Evolutionary conservation across 495 filamentous ascomycete genomes (phyloP).

Genomic region (Penicillium nucicola): DNA sequence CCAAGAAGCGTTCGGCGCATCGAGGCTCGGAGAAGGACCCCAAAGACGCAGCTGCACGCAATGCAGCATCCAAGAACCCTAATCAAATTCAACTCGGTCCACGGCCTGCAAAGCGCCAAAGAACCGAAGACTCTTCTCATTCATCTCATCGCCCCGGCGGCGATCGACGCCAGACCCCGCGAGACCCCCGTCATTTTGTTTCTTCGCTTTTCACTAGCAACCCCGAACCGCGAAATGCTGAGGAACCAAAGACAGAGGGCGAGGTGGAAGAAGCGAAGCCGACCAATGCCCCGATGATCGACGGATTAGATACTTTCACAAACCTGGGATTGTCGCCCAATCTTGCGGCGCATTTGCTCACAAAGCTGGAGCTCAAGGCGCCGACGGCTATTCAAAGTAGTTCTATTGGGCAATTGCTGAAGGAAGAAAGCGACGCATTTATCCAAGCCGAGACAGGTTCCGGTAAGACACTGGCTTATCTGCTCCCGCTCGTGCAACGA

Average conservation of each 20-base stretch:
- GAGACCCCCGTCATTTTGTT: slow-evolving; percentile 57
- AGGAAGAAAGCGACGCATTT: slow-evolving; percentile 86
- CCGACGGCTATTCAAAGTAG: slow-evolving; percentile 94
- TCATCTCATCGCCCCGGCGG: slow-evolving; percentile 3
- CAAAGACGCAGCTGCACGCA: slow-evolving; percentile 14
- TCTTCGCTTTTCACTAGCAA: slow-evolving; percentile 93
- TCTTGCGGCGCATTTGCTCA: slow-evolving; percentile 76
- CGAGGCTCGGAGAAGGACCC: slow-evolving; percentile 31
- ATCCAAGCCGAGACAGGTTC: slow-evolving; percentile 97
- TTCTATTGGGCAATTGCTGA: slow-evolving; percentile 73
- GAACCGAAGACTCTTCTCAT: slow-evolving; percentile 23
- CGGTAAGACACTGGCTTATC: slow-evolving; percentile 92
- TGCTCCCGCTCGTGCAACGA: slow-evolving; percentile 84
- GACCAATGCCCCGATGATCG: slow-evolving; percentile 93
- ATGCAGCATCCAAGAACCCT: slow-evolving; percentile 31
- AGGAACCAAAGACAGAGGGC: slow-evolving; percentile 38
- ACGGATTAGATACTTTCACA: slow-evolving; percentile 78
- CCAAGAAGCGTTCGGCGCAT: slow-evolving; percentile 66
- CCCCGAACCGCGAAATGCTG: slow-evolving; percentile 59
- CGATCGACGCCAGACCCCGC: slow-evolving; percentile 19
- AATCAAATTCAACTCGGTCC: slow-evolving; percentile 34
- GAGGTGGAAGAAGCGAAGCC: slow-evolving; percentile 60
- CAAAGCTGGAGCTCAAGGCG: slow-evolving; percentile 82
- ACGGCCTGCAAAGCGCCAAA: slow-evolving; percentile 41
- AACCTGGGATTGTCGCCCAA: slow-evolving; percentile 73